Percentiles rank a stretch among this genome's conserved stretches.
Conservation (phyloP, 176 grass and related monocot species). For the Musa schizocarpa region DNA sequence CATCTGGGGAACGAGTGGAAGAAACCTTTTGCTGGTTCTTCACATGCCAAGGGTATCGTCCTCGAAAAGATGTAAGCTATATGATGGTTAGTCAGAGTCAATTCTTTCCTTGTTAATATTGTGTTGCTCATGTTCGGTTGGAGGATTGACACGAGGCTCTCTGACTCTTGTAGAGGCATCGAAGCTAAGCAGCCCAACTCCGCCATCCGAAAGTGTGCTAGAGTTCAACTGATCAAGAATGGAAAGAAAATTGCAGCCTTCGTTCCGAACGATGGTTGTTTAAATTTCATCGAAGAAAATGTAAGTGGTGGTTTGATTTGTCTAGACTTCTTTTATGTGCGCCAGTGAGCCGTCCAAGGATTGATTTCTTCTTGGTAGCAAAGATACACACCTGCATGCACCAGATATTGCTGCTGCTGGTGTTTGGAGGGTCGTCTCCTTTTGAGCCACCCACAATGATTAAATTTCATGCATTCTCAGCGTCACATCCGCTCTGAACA, state of each 20-base stretch:
- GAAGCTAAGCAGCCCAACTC: slow-evolving; percentile 18
- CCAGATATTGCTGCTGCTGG: too few species aligned
- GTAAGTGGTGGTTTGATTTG: background rate
- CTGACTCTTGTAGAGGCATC: background rate
- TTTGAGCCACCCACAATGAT: too few species aligned
- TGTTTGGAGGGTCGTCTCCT: too few species aligned
- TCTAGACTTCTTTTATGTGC: background rate
- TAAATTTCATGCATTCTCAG: too few species aligned
- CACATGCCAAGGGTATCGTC: slow-evolving; percentile 18
- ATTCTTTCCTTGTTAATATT: too few species aligned
- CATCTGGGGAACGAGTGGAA: slow-evolving; percentile 17
- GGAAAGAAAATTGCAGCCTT: slow-evolving; percentile 12
- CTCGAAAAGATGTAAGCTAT: slow-evolving; percentile 10
- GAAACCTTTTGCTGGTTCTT: slow-evolving; percentile 14
- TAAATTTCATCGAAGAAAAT: slow-evolving; percentile 13
- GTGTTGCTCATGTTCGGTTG: too few species aligned
- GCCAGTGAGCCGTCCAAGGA: background rate
- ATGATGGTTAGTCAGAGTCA: background rate
- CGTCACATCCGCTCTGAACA: too few species aligned
- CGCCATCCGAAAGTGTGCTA: slow-evolving; percentile 14
- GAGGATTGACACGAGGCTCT: background rate
- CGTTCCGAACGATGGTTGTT: background rate
- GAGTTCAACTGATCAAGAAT: slow-evolving; percentile 18
- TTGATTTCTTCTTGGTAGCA: too few species aligned
- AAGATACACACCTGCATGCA: too few species aligned